A percentile compares a stretch with the other conserved stretches of the same genome.
These are phyloP conservation scores for Emmonsia crescens DNA, from an alignment of 2,329 filamentous ascomycete species.

Conservation along the genomic window DNA sequence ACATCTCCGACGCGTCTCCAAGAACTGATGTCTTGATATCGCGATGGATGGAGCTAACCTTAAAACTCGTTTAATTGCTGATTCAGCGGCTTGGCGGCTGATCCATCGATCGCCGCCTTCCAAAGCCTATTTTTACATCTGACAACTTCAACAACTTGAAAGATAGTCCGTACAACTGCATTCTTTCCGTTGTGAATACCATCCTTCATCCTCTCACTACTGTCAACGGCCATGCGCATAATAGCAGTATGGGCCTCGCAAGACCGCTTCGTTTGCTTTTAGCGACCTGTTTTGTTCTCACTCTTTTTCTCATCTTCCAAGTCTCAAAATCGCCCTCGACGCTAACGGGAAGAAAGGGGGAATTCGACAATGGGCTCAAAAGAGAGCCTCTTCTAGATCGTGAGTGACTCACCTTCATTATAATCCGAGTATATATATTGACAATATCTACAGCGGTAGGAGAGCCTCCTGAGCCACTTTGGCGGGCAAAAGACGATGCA, in stretches of 20 bases:
- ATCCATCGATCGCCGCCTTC: not conserved
- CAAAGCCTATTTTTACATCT: not conserved
- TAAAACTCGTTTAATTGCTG: too few species aligned
- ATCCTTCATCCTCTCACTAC: not conserved
- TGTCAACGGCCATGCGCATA: slow-evolving; percentile 6
- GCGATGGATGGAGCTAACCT: too few species aligned
- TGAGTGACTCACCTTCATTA: slow-evolving; percentile 38
- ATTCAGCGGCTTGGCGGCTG: not conserved
- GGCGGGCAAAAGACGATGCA: slow-evolving; percentile 59
- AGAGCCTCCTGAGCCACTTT: slow-evolving; percentile 69
- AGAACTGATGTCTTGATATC: too few species aligned
- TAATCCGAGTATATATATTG: slow-evolving; percentile 8
- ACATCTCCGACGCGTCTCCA: not conserved
- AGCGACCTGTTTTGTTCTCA: slow-evolving; percentile 58
- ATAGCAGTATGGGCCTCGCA: slow-evolving; percentile 62
- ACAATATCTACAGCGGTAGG: slow-evolving; percentile 52
- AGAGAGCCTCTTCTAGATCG: slow-evolving; percentile 80
- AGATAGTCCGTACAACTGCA: too few species aligned
- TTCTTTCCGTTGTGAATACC: too few species aligned
- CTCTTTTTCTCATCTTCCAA: slow-evolving; percentile 69
- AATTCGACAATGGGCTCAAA: slow-evolving; percentile 50
- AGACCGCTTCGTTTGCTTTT: slow-evolving; percentile 73
- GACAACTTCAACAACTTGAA: not conserved
- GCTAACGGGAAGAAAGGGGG: slow-evolving; percentile 22
- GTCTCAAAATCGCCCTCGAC: slow-evolving; percentile 49